Evolutionary conservation across 257 asterid species (phyloP).

Genomic region (Cinchona pubescens): DNA sequence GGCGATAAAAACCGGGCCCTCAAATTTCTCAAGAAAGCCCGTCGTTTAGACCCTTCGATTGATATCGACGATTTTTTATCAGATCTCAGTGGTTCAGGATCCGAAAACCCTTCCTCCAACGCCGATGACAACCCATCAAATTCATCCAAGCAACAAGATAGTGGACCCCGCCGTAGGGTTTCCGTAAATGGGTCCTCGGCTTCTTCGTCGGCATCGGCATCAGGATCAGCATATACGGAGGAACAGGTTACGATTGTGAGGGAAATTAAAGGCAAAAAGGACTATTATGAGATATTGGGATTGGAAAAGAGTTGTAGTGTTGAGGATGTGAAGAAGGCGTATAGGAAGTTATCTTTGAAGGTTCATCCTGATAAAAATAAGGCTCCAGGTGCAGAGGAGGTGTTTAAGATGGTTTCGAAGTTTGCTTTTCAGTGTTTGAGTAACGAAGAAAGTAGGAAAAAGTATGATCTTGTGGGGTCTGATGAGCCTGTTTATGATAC

Average conservation of each 20-base stretch:
- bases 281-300: constrained; percentile 85
- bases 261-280: constrained; percentile 75
- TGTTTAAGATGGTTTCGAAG: constrained; percentile 90
- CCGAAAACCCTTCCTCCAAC: constrained; percentile 36
- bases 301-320: constrained; percentile 61
- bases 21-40: constrained; percentile 78
- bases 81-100: constrained; percentile 35
- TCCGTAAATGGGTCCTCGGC: constrained; percentile 37
- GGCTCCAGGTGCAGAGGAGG: constrained; percentile 95
- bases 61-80: constrained; percentile 51
- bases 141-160: constrained; percentile 31
- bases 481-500: constrained; percentile 69
- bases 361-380: constrained; percentile 96
- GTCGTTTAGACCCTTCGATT: constrained; percentile 69
- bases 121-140: constrained; percentile 23
- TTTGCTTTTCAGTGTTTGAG: constrained; percentile 94
- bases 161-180: constrained; percentile 63
- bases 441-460: constrained; percentile 65
- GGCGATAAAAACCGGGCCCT: constrained; percentile 71
- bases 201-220: constrained; percentile 34
- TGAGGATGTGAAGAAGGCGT: constrained; percentile 81
- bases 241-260: constrained; percentile 64
- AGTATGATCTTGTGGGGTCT: constrained; percentile 64
- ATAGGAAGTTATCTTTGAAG: constrained; percentile 78
- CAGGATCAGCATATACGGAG: constrained; percentile 47